A percentile compares a stretch with the other conserved stretches of the same genome.
Evolutionary conservation across 768 basidiomycete genomes (phyloP).

Genomic region (Megacollybia marginata): DNA sequence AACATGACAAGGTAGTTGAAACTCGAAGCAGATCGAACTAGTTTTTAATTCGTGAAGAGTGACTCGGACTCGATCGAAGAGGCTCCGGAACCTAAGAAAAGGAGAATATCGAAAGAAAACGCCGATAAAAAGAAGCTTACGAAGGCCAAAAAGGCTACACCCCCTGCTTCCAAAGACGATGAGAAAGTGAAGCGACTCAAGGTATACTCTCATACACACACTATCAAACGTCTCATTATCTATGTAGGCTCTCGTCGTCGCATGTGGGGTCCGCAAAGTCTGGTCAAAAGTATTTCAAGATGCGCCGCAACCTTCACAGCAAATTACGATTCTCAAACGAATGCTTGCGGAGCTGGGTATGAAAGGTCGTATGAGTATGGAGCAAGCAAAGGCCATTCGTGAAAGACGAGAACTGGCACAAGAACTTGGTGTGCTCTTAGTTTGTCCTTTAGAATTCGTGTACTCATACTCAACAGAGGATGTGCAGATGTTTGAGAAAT

Average conservation of each 20-base stretch:
- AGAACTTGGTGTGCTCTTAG: constrained; percentile 56
- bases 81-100: not conserved
- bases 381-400: constrained; percentile 73
- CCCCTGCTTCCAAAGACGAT: constrained; percentile 48
- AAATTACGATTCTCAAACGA: constrained; percentile 57
- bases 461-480: constrained; percentile 38
- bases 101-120: not conserved
- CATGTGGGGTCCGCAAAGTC: constrained; percentile 70
- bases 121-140: not conserved
- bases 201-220: constrained; percentile 26
- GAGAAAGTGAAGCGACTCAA: constrained; percentile 71
- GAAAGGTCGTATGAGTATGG: constrained; percentile 68
- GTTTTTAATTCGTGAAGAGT: not conserved
- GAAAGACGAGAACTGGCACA: constrained; percentile 68
- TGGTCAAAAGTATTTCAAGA: constrained; percentile 72
- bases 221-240: not conserved
- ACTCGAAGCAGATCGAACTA: not conserved
- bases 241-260: constrained; percentile 55
- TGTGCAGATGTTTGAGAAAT: constrained; percentile 61
- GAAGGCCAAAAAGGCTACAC: constrained; percentile 21
- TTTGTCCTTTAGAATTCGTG: not conserved
- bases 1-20: not conserved
- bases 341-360: constrained; percentile 73
- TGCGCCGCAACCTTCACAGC: constrained; percentile 46
- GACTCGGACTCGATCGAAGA: not conserved